Evolutionary conservation across 345 rosid genomes (phyloP).

Genomic region (Turnera subulata): DNA sequence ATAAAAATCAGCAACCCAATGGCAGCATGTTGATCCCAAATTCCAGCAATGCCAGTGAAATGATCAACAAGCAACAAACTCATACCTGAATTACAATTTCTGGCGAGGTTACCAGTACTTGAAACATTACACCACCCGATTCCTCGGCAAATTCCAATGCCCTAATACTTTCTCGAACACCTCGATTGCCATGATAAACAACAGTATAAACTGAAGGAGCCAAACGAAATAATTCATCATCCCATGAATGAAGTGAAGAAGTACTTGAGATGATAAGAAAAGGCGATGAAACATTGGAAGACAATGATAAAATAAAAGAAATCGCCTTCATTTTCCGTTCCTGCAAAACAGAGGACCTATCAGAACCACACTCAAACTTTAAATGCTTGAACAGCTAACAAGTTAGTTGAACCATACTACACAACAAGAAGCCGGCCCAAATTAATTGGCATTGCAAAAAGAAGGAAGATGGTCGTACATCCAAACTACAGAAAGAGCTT

Average conservation of each 20-base stretch:
- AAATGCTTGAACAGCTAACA: background rate
- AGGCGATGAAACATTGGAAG: constrained; percentile 28
- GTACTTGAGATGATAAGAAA: constrained; percentile 46
- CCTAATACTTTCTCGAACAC: constrained; percentile 34
- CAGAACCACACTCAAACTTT: constrained; percentile 1
- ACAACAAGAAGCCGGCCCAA: background rate
- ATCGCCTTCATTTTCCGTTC: constrained; percentile 39
- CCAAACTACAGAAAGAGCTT: too few relatives aligned
- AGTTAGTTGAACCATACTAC: background rate
- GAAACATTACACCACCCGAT: constrained; percentile 41
- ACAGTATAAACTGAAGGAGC: constrained; percentile 41
- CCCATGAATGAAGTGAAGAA: constrained; percentile 39
- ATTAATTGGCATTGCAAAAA: background rate
- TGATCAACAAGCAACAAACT: background rate
- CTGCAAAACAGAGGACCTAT: constrained; percentile 33
- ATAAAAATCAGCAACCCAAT: background rate
- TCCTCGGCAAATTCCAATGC: constrained; percentile 39
- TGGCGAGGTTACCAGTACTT: constrained; percentile 42
- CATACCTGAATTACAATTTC: constrained; percentile 48
- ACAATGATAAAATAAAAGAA: constrained; percentile 32
- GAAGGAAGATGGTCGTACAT: too few relatives aligned
- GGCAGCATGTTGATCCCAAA: too few relatives aligned
- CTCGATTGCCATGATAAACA: constrained; percentile 39
- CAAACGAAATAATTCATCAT: constrained; percentile 34
- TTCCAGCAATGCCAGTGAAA: too few relatives aligned